A percentile compares a stretch with the other conserved stretches of the same genome.
phyloP scores from a whole-genome alignment of 2,329 filamentous ascomycete genomes.

The Cordyceps tenuipes region DNA sequence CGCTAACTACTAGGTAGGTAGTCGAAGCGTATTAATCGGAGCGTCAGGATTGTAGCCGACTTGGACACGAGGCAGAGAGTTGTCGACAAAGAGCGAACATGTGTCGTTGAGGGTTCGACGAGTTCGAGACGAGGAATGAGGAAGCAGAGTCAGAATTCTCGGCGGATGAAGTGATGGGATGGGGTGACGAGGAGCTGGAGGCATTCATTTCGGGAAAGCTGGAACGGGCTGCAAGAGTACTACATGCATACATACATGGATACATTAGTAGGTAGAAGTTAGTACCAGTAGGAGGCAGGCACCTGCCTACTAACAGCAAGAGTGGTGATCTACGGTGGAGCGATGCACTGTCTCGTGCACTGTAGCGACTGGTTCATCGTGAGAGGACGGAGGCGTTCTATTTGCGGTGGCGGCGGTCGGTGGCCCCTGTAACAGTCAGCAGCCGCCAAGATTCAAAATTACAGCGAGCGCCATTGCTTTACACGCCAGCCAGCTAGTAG shows the following conservation, averaged over 20 bases:
- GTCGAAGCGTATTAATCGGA: not conserved
- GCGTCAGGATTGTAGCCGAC: not conserved
- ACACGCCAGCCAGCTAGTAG: too few relatives aligned
- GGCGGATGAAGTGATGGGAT: not conserved
- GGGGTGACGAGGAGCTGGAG: not conserved
- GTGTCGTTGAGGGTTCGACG: not conserved
- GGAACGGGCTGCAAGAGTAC: not conserved
- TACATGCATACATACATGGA: too few relatives aligned
- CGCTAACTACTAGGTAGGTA: too few relatives aligned
- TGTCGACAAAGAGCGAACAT: not conserved
- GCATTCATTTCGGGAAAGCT: constrained; percentile 6
- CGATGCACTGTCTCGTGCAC: too few relatives aligned
- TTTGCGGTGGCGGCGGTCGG: too few relatives aligned
- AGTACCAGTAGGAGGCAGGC: too few relatives aligned
- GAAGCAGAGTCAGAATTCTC: not conserved
- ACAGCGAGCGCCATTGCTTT: too few relatives aligned
- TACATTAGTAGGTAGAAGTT: too few relatives aligned
- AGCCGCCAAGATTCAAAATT: too few relatives aligned
- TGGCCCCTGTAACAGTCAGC: too few relatives aligned
- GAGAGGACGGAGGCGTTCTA: too few relatives aligned
- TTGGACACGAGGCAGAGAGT: not conserved
- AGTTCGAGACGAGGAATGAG: not conserved
- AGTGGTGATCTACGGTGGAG: not conserved
- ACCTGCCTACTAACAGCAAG: not conserved
- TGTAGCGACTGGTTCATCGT: too few relatives aligned